phyloP scores from a whole-genome alignment of 305 asterid species.

The Striga hermonthica region DNA sequence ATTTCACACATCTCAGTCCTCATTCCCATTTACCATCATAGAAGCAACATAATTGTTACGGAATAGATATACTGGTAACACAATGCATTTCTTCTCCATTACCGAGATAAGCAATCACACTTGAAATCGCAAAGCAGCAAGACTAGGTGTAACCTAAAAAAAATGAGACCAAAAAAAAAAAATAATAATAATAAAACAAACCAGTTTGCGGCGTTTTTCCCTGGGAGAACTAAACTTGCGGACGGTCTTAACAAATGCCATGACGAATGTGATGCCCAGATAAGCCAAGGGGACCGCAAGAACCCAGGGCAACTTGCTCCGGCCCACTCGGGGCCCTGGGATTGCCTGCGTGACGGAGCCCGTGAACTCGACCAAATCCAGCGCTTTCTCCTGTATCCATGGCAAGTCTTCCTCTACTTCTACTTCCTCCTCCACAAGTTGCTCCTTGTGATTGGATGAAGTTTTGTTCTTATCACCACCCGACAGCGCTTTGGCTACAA shows the following conservation, averaged over 20 bases:
- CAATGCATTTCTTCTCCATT: slow-evolving; percentile 15
- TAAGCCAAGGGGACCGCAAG: slow-evolving; percentile 83
- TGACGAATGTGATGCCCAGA: slow-evolving; percentile 70
- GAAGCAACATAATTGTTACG: not conserved
- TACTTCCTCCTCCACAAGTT: slow-evolving; percentile 41
- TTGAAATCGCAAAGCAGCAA: slow-evolving; percentile 11
- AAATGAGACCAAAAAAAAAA: too few relatives aligned
- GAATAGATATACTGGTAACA: not conserved
- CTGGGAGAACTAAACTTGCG: slow-evolving; percentile 75
- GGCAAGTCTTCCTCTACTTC: slow-evolving; percentile 92
- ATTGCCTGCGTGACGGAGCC: slow-evolving; percentile 92
- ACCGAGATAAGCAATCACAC: not conserved
- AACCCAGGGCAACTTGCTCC: slow-evolving; percentile 85
- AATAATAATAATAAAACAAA: slow-evolving; percentile 26
- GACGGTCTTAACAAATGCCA: slow-evolving; percentile 79
- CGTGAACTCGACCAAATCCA: slow-evolving; percentile 90
- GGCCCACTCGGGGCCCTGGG: slow-evolving; percentile 95
- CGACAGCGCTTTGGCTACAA: slow-evolving; percentile 31
- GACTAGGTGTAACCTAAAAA: not conserved
- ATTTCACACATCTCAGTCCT: not conserved
- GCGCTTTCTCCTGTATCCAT: slow-evolving; percentile 97
- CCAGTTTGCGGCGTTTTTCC: slow-evolving; percentile 79
- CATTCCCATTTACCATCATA: slow-evolving; percentile 5
- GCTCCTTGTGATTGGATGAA: slow-evolving; percentile 31
- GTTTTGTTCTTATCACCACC: slow-evolving; percentile 29